A percentile compares a stretch with the other conserved stretches of the same genome.
phyloP scores from a whole-genome alignment of 768 basidiomycete genomes.

The Clitopilus passeckerianus region DNA sequence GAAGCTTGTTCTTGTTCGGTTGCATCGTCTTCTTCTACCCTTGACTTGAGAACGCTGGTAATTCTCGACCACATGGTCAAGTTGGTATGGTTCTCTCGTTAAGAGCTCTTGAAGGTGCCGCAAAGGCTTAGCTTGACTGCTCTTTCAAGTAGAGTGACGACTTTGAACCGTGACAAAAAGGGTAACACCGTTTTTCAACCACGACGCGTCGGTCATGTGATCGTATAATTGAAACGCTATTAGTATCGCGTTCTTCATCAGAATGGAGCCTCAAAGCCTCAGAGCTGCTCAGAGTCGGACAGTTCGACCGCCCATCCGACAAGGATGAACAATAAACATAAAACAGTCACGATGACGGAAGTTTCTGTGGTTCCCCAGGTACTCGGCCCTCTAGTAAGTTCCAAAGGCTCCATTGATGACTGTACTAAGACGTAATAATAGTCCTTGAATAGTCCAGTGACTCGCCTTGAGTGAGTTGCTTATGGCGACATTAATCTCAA shows the following conservation, averaged over 20 bases:
- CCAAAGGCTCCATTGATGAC: no score
- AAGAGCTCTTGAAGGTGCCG: background rate
- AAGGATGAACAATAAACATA: no score
- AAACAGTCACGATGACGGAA: no score
- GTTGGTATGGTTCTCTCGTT: background rate
- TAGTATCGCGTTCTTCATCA: background rate
- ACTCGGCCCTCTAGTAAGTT: no score
- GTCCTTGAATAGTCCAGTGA: no score
- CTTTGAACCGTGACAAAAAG: constrained; percentile 5
- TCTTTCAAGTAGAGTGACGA: constrained; percentile 7
- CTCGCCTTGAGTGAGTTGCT: no score
- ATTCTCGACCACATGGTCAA: constrained; percentile 58
- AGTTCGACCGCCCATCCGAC: no score
- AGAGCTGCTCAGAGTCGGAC: no score
- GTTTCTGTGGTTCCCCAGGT: no score
- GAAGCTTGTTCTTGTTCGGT: constrained; percentile 23
- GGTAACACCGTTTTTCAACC: constrained; percentile 12
- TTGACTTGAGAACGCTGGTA: constrained; percentile 47
- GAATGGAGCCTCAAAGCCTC: no score
- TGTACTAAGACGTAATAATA: no score
- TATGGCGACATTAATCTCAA: no score
- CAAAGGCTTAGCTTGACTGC: background rate
- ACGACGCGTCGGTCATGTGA: constrained; percentile 18
- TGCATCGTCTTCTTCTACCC: constrained; percentile 14
- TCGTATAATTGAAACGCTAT: constrained; percentile 8